phyloP scores from a whole-genome alignment of 1,284 basidiomycete species.

The Irpex lacteus region DNA sequence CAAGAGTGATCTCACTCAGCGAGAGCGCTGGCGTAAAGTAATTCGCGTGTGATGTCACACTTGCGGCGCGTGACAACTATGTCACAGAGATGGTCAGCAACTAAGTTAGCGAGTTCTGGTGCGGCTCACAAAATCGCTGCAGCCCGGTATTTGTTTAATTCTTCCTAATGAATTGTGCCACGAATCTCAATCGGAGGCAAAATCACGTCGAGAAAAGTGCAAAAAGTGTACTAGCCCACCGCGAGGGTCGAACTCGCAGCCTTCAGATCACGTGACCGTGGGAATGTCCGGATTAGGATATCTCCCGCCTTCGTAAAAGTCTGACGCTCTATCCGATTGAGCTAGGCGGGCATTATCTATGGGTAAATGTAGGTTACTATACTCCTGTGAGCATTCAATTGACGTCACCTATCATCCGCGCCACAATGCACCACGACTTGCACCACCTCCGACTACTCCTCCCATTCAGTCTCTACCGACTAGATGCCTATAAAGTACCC shows the following conservation, averaged over 20 bases:
- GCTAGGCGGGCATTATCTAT: constrained; percentile 49
- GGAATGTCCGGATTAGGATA: neutral
- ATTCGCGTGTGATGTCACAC: too few relatives aligned
- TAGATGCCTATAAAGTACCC: neutral
- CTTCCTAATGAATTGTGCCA: too few relatives aligned
- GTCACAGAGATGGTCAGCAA: too few relatives aligned
- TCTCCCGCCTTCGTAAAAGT: constrained; percentile 35
- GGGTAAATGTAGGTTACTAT: neutral
- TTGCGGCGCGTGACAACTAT: too few relatives aligned
- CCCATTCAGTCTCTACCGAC: neutral
- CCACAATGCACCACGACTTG: neutral
- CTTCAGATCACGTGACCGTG: constrained; percentile 53
- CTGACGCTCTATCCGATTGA: constrained; percentile 88
- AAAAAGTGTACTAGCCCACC: constrained; percentile 57
- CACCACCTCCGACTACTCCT: neutral
- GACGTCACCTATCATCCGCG: neutral
- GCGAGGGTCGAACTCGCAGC: constrained; percentile 88
- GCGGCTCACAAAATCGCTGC: too few relatives aligned
- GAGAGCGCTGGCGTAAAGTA: too few relatives aligned
- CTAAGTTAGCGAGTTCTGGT: too few relatives aligned
- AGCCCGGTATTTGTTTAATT: too few relatives aligned
- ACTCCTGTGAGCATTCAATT: neutral
- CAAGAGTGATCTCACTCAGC: too few relatives aligned
- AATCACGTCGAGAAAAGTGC: neutral
- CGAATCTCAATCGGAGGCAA: neutral